Evolutionary conservation across 2,329 filamentous ascomycete species (phyloP).

Genomic region (Emergomyces orientalis): DNA sequence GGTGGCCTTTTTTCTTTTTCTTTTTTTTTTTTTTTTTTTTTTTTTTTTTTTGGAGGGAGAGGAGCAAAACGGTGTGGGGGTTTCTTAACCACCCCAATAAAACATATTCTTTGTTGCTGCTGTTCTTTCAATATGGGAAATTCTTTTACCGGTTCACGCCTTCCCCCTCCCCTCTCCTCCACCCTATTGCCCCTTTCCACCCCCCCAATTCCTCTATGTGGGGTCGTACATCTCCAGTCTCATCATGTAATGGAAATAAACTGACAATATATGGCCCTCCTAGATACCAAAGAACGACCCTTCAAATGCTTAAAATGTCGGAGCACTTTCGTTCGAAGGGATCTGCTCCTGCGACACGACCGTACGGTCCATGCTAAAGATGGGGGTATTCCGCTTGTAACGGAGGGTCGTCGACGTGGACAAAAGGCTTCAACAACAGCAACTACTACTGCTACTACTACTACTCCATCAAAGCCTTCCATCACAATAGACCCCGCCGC

Average conservation of each 20-base stretch:
- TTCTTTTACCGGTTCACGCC: no score
- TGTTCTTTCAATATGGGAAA: no score
- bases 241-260: background rate
- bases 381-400: constrained; percentile 84
- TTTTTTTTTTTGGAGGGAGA: background rate
- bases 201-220: background rate
- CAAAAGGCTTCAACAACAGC: constrained; percentile 28
- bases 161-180: background rate
- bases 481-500: constrained; percentile 69
- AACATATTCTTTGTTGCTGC: background rate
- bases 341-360: constrained; percentile 92
- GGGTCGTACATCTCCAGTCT: background rate
- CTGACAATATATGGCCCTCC: constrained; percentile 8
- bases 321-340: constrained; percentile 95
- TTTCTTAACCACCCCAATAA: no score
- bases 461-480: constrained; percentile 50
- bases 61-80: constrained; percentile 2
- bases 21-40: no score
- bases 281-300: constrained; percentile 96
- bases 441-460: no score
- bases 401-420: constrained; percentile 71
- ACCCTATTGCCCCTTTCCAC: background rate
- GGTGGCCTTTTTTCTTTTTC: background rate
- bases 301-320: constrained; percentile 99
- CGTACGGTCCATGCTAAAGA: constrained; percentile 98